phyloP scores from a whole-genome alignment of 225 moss, liverwort and hornwort species.

The Physcomitrellopsis africana region DNA sequence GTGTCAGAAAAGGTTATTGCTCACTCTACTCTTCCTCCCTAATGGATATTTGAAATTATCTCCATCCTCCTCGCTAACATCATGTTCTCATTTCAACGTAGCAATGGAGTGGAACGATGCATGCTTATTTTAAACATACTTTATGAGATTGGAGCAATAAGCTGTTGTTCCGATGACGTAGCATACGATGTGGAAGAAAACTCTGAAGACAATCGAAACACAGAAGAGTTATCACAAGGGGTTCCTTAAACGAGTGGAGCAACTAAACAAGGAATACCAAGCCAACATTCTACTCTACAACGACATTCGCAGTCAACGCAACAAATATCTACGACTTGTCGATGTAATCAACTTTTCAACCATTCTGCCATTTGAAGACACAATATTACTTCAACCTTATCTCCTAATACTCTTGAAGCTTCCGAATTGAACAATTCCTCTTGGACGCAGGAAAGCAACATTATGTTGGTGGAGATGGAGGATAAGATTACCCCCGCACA shows the following conservation, averaged over 20 bases:
- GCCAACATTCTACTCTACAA: slow-evolving; percentile 62
- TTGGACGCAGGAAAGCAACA: slow-evolving; percentile 52
- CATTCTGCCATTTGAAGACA: not conserved
- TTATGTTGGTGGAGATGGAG: slow-evolving; percentile 70
- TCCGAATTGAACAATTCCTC: not conserved
- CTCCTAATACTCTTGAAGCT: not conserved
- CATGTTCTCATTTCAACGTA: not conserved
- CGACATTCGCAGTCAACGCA: slow-evolving; percentile 75
- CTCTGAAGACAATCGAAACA: slow-evolving; percentile 53
- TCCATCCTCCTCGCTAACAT: not conserved
- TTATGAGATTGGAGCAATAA: too few relatives aligned
- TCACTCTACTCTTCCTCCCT: not conserved
- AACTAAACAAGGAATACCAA: slow-evolving; percentile 60
- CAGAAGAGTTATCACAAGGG: slow-evolving; percentile 51
- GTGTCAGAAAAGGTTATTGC: slow-evolving; percentile 60
- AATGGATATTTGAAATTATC: slow-evolving; percentile 5
- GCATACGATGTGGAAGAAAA: slow-evolving; percentile 67
- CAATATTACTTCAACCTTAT: not conserved
- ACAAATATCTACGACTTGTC: slow-evolving; percentile 56
- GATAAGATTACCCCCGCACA: slow-evolving; percentile 58
- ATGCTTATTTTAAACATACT: not conserved
- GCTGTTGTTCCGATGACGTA: slow-evolving; percentile 13
- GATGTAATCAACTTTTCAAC: slow-evolving; percentile 36
- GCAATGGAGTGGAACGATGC: not conserved
- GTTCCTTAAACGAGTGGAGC: slow-evolving; percentile 56